Evolutionary conservation across 805 yeast species (phyloP), one percentile per base, ranked within the genome.

Genomic region (Saturnispora quitensis): DNA sequence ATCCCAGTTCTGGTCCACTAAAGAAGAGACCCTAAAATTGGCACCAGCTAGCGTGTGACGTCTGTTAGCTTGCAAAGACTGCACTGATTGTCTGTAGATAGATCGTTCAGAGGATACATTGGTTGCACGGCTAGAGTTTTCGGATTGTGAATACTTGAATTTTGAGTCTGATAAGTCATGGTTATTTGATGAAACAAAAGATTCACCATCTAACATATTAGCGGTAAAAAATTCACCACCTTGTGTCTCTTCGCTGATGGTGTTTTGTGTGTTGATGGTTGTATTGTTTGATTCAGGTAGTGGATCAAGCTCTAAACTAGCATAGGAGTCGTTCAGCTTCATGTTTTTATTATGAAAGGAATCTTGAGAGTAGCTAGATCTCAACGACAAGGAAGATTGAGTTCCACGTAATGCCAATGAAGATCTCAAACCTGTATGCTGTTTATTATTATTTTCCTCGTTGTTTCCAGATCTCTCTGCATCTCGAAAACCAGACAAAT

Each of bases 1-100:
- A 57, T 69, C 73, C 72, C 72, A 69, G 3, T 52, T 50, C 3
- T 64, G 62, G 43, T 62, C 66, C 6, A 67, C 58, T 33, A 68
- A 55, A 2, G 60, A 42, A 2, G 49, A 18, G 13, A 48, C 17
- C 15, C 28, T 36, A 36, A 24, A 36, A 20, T 24, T 27, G 17
- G 22, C 25, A 20, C 36, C 4, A 3, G 13, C 15, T 13, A 4
- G 13, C 10, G 24, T 40, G 2, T 40, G 17, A 17, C 31, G 31
- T 24, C 22, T 40, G 31, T 5, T 40, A 22, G 31, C 7, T 40
- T 25, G 31, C 18, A 15, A 1, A 22, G 44, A n/a, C 4, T 27
- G 31, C 1, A 40, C 15, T 10, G 44, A 40, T 12, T 40, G 44
- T 13, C 31, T 13, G 4, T 22, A 13, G 8, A 10, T 40, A 17